phyloP scores from a whole-genome alignment of 1,139 yeast species.

The Arxiozyma slooffiae region DNA sequence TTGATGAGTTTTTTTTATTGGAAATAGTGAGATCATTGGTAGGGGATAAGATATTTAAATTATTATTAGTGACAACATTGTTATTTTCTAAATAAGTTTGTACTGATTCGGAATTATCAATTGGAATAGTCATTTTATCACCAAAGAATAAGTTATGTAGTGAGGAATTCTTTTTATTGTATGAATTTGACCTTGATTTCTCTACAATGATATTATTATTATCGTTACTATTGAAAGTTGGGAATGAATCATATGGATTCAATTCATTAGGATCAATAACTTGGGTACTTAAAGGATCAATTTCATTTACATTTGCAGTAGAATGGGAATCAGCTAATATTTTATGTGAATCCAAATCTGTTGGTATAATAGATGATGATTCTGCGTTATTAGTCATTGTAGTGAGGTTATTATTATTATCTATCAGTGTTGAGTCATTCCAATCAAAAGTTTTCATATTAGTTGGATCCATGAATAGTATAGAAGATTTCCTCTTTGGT shows the following conservation, averaged over 20 bases:
- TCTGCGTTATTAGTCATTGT: not conserved
- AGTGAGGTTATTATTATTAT: not conserved
- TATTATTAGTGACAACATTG: not conserved
- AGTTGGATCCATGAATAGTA: not conserved
- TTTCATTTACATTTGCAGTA: not conserved
- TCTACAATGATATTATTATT: not conserved
- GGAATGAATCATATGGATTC: not conserved
- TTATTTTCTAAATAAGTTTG: not conserved
- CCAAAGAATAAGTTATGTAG: constrained; percentile 15
- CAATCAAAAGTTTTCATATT: not conserved
- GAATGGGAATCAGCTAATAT: not conserved
- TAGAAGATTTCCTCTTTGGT: not conserved
- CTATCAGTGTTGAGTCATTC: not conserved
- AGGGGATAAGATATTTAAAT: not conserved
- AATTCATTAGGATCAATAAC: not conserved
- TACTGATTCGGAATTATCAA: not conserved
- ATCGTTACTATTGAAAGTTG: not conserved
- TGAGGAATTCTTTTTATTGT: constrained; percentile 15
- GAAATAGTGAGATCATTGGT: not conserved
- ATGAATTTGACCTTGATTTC: not conserved
- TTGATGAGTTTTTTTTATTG: too few species aligned
- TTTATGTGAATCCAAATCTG: not conserved
- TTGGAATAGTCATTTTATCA: not conserved
- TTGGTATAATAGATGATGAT: not conserved
- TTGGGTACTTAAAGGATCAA: not conserved